These are phyloP conservation scores for Mrakia hoshinonis DNA, from an alignment of 768 basidiomycete species.

Conservation along the genomic window DNA sequence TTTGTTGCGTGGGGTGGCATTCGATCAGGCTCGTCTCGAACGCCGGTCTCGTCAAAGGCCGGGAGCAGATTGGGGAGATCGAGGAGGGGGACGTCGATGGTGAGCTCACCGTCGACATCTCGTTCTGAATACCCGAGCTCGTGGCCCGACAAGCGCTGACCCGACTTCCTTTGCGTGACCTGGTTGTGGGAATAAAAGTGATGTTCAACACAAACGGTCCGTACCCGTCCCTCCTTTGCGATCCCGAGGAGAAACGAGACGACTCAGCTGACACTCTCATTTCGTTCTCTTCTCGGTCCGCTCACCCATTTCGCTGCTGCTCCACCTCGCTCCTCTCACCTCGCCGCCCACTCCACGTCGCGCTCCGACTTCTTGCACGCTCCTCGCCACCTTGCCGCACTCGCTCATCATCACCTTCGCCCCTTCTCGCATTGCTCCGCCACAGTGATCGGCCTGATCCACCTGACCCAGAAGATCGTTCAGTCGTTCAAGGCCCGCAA, in stretches of 20 bases:
- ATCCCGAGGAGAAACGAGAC: too few relatives aligned
- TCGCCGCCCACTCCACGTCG: too few relatives aligned
- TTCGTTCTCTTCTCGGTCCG: not conserved
- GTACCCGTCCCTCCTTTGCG: not conserved
- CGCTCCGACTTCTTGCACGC: not conserved
- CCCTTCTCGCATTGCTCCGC: too few relatives aligned
- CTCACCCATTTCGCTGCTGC: not conserved
- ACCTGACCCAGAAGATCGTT: conserved; percentile 39
- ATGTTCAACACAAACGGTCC: conserved; percentile 59
- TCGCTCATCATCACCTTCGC: too few relatives aligned
- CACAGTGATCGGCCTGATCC: conserved; percentile 39
- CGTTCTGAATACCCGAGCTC: conserved; percentile 22
- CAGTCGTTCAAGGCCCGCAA: conserved; percentile 61
- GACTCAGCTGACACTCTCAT: conserved; percentile 26
- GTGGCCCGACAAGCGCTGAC: too few relatives aligned
- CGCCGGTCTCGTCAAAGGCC: conserved; percentile 83
- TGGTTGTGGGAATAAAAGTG: too few relatives aligned
- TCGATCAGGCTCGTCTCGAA: conserved; percentile 46
- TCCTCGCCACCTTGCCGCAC: too few relatives aligned
- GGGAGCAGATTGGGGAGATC: conserved; percentile 66
- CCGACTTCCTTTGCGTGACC: too few relatives aligned
- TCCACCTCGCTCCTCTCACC: too few relatives aligned
- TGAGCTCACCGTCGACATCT: conserved; percentile 27
- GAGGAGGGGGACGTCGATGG: conserved; percentile 17
- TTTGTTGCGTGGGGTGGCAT: too few relatives aligned